Conservation (phyloP, 1,284 basidiomycete genomes). For the Trichosporon sp. region DNA sequence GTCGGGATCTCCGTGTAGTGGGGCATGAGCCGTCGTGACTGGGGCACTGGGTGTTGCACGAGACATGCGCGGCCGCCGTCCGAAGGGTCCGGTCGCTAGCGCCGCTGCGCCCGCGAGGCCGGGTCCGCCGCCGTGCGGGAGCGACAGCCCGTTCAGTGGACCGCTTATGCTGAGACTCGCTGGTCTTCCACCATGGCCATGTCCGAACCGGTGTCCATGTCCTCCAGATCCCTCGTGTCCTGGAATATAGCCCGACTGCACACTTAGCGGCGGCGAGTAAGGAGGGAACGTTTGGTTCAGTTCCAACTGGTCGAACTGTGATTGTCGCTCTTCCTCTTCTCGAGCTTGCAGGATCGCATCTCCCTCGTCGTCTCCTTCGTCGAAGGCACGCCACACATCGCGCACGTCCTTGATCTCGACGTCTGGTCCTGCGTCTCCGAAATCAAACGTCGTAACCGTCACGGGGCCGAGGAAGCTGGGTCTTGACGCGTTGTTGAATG, state of each 20-base stretch:
- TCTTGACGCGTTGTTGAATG: conserved; percentile 68
- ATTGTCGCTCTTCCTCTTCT: not conserved
- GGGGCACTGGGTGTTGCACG: not conserved
- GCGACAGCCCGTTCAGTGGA: not conserved
- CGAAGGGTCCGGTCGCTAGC: conserved; percentile 13
- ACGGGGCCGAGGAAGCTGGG: conserved; percentile 95
- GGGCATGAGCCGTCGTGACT: not conserved
- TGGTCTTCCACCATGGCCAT: not conserved
- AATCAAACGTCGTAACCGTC: conserved; percentile 79
- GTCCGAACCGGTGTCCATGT: not conserved
- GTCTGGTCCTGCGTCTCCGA: conserved; percentile 80
- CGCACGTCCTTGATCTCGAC: conserved; percentile 87
- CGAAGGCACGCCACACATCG: conserved; percentile 91
- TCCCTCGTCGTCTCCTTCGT: conserved; percentile 74
- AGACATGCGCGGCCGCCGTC: not conserved
- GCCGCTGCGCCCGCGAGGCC: not conserved
- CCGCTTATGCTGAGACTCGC: conserved; percentile 3
- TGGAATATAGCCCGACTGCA: not conserved
- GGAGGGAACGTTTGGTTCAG: not conserved
- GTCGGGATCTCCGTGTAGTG: not conserved
- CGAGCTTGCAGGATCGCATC: conserved; percentile 37
- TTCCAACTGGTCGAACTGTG: not conserved
- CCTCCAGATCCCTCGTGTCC: not conserved
- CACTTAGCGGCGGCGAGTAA: conserved; percentile 1
- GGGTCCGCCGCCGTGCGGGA: not conserved